Conservation (phyloP, 371 early-diverging fungal species). For the Lichtheimia hyalospora region DNA sequence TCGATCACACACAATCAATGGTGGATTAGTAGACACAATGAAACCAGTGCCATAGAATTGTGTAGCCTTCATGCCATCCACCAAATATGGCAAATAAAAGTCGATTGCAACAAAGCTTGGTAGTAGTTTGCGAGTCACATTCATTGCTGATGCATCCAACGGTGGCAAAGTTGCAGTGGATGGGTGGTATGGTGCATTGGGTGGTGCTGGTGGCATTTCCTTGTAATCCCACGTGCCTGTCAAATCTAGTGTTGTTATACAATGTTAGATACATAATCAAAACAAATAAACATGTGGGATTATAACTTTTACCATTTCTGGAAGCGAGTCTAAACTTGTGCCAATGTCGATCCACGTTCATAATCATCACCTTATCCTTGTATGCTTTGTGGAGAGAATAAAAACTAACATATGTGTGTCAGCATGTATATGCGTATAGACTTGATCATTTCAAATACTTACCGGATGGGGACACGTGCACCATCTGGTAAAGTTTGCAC, state of each 20-base stretch:
- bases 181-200: constrained; percentile 46
- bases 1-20: constrained; percentile 75
- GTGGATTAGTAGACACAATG: constrained; percentile 68
- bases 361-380: constrained; percentile 74
- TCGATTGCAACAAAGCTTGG: constrained; percentile 73
- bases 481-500: constrained; percentile 74
- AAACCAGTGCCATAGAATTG: constrained; percentile 74
- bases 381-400: constrained; percentile 71
- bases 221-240: constrained; percentile 86
- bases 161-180: constrained; percentile 64
- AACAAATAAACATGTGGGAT: not conserved
- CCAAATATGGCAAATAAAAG: constrained; percentile 68
- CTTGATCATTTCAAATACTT: not conserved
- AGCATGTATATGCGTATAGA: not conserved
- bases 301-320: constrained; percentile 61
- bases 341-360: constrained; percentile 86
- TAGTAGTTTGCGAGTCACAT: constrained; percentile 64
- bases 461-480: constrained; percentile 73
- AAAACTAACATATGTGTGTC: constrained; percentile 30
- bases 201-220: constrained; percentile 66
- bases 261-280: not conserved
- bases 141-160: constrained; percentile 53
- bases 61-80: constrained; percentile 69
- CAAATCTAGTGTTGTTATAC: constrained; percentile 28
- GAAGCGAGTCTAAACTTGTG: constrained; percentile 70